Evolutionary conservation across 2,329 filamentous ascomycete genomes (phyloP).

Genomic region (Aspergillus fijiensis): DNA sequence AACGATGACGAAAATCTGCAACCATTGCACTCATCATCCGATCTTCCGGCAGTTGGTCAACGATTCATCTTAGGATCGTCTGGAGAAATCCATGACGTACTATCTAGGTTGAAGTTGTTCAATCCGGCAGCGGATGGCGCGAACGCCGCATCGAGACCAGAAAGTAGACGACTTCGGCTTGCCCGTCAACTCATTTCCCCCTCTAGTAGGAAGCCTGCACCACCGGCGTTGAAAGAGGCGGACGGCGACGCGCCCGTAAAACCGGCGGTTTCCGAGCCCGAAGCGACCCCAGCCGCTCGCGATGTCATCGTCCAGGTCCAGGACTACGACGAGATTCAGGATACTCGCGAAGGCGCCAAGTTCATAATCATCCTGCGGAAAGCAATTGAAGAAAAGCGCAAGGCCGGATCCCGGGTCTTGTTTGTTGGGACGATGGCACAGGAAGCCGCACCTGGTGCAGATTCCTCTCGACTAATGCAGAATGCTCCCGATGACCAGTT

Average conservation of each 20-base stretch:
- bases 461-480: conserved; percentile 49
- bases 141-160: conserved; percentile 19
- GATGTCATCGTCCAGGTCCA: conserved; percentile 72
- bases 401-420: conserved; percentile 68
- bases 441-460: conserved; percentile 42
- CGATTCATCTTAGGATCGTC: conserved; percentile 34
- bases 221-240: not conserved
- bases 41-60: conserved; percentile 19
- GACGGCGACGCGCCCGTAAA: conserved; percentile 14
- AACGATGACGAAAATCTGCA: conserved; percentile 43
- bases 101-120: conserved; percentile 27
- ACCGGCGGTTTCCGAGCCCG: conserved; percentile 9
- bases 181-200: conserved; percentile 37
- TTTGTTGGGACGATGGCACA: conserved; percentile 74
- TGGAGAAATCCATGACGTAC: conserved; percentile 32
- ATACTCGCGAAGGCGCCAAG: conserved; percentile 65
- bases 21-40: conserved; percentile 22
- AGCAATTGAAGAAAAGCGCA: conserved; percentile 70
- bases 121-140: conserved; percentile 29
- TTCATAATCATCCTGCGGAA: conserved; percentile 70
- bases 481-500: conserved; percentile 46
- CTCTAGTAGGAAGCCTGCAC: conserved; percentile 15
- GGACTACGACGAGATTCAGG: conserved; percentile 76
- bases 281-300: conserved; percentile 22
- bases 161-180: conserved; percentile 36